A percentile compares a stretch with the other conserved stretches of the same genome.
Evolutionary conservation across 768 basidiomycete genomes (phyloP).

Genomic region (Leucocoprinus birnbaumii): DNA sequence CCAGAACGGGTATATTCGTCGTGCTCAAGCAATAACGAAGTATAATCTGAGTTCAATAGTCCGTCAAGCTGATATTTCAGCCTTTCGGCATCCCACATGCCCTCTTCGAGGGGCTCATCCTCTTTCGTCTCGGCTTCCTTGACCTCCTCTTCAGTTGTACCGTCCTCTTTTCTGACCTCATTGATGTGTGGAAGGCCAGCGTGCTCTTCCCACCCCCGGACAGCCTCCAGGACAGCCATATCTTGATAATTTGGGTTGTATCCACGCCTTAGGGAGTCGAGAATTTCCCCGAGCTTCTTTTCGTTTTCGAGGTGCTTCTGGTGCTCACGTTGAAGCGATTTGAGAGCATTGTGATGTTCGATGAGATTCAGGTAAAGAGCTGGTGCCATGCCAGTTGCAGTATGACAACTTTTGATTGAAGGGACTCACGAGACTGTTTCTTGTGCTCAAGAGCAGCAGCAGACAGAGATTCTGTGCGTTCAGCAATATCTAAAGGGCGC

Average conservation of each 20-base stretch:
- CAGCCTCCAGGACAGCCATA: constrained; percentile 97
- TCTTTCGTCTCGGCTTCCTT: constrained; percentile 28
- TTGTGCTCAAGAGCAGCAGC: constrained; percentile 81
- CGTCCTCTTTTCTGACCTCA: constrained; percentile 52
- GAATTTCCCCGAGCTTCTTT: constrained; percentile 76
- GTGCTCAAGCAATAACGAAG: constrained; percentile 73
- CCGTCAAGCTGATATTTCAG: constrained; percentile 56
- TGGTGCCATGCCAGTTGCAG: constrained; percentile 25
- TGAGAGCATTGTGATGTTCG: constrained; percentile 71
- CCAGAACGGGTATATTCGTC: constrained; percentile 62
- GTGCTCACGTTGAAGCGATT: constrained; percentile 72
- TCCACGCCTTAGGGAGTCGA: constrained; percentile 73
- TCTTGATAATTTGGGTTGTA: constrained; percentile 99
- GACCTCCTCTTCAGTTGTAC: constrained; percentile 28
- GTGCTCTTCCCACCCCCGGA: constrained; percentile 86
- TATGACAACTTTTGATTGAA: neutral
- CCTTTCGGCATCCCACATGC: constrained; percentile 55
- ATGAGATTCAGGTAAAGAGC: constrained; percentile 78
- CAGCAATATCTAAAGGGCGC: constrained; percentile 61
- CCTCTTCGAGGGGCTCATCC: constrained; percentile 57
- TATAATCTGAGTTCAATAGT: constrained; percentile 64
- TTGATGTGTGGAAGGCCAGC: constrained; percentile 71
- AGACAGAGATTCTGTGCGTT: constrained; percentile 74
- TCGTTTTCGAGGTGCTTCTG: constrained; percentile 73
- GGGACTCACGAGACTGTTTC: constrained; percentile 75